phyloP scores from a whole-genome alignment of 1,139 yeast genomes.

The Pneumocystis sp. region DNA sequence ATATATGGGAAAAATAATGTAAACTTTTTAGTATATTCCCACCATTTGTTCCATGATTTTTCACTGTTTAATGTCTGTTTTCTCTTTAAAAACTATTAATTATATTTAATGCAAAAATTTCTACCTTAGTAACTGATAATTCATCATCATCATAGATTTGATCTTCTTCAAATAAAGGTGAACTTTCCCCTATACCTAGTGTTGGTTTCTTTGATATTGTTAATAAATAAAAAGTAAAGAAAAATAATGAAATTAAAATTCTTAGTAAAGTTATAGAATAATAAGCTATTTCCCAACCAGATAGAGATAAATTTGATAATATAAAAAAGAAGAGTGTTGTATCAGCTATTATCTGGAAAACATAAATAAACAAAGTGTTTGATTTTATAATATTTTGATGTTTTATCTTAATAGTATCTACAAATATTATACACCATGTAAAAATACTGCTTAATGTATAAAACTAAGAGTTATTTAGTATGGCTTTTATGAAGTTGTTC shows the following conservation, averaged over 20 bases:
- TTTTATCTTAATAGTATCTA: not conserved
- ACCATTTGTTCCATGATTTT: not conserved
- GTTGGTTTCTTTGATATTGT: not conserved
- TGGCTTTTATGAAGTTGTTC: not conserved
- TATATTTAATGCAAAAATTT: not conserved
- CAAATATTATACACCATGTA: not conserved
- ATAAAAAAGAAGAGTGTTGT: not conserved
- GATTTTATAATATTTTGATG: not conserved
- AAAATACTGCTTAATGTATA: not conserved
- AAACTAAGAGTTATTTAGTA: not conserved
- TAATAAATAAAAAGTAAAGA: not conserved
- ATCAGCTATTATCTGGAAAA: not conserved
- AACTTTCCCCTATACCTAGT: not conserved
- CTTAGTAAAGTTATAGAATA: not conserved
- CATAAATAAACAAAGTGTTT: not conserved
- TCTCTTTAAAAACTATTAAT: not conserved
- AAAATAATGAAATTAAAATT: not conserved
- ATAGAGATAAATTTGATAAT: not conserved
- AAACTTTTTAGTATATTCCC: not conserved
- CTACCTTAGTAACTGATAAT: not conserved
- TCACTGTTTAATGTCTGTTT: not conserved
- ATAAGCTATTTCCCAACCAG: not conserved
- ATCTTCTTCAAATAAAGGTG: not conserved
- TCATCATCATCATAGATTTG: not conserved
- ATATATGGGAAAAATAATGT: not conserved